A percentile compares a stretch with the other conserved stretches of the same genome.
These are phyloP conservation scores for Phytopythium oedochilum DNA, from an alignment of 352 stramenopile species.

Conservation along the genomic window DNA sequence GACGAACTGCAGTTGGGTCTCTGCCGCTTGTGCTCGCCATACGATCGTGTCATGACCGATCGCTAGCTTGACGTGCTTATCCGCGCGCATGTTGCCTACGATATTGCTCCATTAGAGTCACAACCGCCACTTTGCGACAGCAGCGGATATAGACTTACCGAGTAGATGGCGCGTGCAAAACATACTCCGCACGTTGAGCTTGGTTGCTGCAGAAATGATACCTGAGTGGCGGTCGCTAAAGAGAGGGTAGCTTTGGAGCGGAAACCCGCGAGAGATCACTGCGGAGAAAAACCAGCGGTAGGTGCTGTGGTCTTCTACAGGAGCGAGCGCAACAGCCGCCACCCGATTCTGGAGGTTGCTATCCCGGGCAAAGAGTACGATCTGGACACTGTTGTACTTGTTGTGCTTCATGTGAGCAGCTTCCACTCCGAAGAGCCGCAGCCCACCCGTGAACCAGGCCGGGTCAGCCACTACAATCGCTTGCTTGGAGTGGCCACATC, in stretches of 20 bases:
- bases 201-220: constrained; percentile 3
- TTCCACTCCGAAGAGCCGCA: constrained; percentile 13
- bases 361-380: constrained; percentile 15
- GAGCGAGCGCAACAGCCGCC: constrained; percentile 11
- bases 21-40: not conserved
- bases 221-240: constrained; percentile 14
- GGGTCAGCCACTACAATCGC: constrained; percentile 12
- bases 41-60: constrained; percentile 7
- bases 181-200: constrained; percentile 8
- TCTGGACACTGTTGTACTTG: constrained; percentile 18
- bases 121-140: no score
- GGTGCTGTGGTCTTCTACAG: constrained; percentile 7
- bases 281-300: constrained; percentile 24
- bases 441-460: constrained; percentile 1
- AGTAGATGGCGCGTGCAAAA: constrained; percentile 11
- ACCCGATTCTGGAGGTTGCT: constrained; percentile 17
- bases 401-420: constrained; percentile 23
- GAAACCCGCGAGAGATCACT: constrained; percentile 8
- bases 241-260: constrained; percentile 3
- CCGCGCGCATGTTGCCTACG: constrained; percentile 14
- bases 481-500: not conserved
- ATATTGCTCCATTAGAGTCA: not conserved
- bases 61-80: constrained; percentile 9
- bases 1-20: no score
- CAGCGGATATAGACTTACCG: no score